Base-by-base conservation (phyloP, 2,329 filamentous ascomycete genomes). In the Decorospora gaudefroyi region DNA sequence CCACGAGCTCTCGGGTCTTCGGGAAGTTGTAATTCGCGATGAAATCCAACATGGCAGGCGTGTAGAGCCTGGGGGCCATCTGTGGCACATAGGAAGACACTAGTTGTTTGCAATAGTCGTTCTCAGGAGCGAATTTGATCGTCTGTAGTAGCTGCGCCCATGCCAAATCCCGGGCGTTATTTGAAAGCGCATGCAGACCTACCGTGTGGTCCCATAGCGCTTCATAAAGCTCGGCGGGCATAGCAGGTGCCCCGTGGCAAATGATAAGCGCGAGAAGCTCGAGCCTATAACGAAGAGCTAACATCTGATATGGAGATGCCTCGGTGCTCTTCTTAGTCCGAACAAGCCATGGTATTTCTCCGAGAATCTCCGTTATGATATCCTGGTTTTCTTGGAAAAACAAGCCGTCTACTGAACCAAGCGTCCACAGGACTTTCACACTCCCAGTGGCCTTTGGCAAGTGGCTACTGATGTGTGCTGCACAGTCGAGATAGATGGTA, bases 201-300 rank as follows among this genome's bases (percentile, higher is more conserved):
- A 95, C 82, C 17, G 93, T 75, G 26, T 85, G 74, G 43, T 85
- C 76, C 88, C 89, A 95, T 1, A 95, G 76, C 9, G 74, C 75
- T 28, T 76, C 73, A 11, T 85, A 84, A 3, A 88, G 74, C 1
- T 85, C 79, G 2, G 75, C 61, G 0, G 81, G 78, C 32, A 95
- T 79, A 0, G 81, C 79, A 6, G 77, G 72, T 1, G 86, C 78
- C n/a, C 82, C 79, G 37, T 82, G 73, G 22, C 74, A 70, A 22
- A 92, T 79, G 25, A 90, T 76, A 29, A 71, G 73, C 40, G 70
- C 72, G 38, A 83, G 78, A 30, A 83, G 78, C 39, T 80, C 83
- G 51, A 77, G 81, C 42, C 70, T 53, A 44, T 62, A 65, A 25
- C 64, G 56, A 21, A 72, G 55, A 12, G 64, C 65, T 4, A 51